Percentiles rank a stretch among this genome's conserved stretches.
These are phyloP conservation scores for Actinidia chinensis DNA, from an alignment of 179 eudicot genomes.

Conservation along the genomic window DNA sequence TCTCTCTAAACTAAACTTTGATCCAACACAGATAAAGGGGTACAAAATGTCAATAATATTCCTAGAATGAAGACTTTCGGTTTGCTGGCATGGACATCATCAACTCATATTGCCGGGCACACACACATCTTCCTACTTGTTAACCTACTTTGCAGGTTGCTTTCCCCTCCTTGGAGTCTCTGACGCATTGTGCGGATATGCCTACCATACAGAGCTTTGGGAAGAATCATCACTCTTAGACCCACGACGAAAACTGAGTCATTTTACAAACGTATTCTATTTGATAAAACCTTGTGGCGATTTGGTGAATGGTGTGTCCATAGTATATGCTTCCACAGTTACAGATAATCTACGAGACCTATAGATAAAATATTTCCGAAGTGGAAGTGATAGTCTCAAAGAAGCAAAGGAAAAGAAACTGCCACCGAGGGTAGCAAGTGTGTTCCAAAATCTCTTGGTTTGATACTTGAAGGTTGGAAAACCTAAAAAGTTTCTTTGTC, in stretches of 20 bases:
- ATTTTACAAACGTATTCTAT: too few relatives aligned
- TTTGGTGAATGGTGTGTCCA: not conserved
- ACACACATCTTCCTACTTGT: too few relatives aligned
- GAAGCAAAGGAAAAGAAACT: not conserved
- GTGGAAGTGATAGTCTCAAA: not conserved
- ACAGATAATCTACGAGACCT: not conserved
- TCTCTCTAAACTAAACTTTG: too few relatives aligned
- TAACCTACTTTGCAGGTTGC: not conserved
- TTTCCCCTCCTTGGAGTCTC: not conserved
- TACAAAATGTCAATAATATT: too few relatives aligned
- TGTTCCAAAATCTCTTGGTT: not conserved
- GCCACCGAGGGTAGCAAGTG: not conserved
- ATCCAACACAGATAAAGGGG: too few relatives aligned
- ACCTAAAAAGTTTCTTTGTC: not conserved
- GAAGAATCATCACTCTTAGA: not conserved
- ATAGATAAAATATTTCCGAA: not conserved
- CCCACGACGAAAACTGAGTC: too few relatives aligned
- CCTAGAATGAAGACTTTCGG: too few relatives aligned
- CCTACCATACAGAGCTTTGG: not conserved
- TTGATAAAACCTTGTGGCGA: not conserved
- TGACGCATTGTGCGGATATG: not conserved
- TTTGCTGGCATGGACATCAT: too few relatives aligned
- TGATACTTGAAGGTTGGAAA: not conserved
- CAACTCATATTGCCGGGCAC: too few relatives aligned
- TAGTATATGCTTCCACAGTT: not conserved